These are phyloP conservation scores for Penicillium canescens DNA, from an alignment of 495 filamentous ascomycete genomes.

Conservation along the genomic window DNA sequence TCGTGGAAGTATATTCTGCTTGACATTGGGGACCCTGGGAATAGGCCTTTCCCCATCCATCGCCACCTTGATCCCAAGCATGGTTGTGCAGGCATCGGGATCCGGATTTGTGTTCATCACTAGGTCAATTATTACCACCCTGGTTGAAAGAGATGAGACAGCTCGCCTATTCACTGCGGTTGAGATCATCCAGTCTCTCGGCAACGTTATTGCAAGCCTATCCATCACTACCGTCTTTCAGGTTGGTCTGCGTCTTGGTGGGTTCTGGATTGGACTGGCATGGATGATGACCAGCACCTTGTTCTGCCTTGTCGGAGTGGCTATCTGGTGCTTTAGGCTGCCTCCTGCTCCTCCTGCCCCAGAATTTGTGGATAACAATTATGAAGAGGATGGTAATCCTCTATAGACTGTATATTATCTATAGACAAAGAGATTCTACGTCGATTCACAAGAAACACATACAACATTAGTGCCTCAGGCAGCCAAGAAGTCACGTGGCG, in stretches of 20 bases:
- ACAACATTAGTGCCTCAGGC: constrained; percentile 4
- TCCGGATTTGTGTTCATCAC: constrained; percentile 45
- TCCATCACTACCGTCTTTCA: constrained; percentile 56
- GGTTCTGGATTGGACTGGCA: constrained; percentile 53
- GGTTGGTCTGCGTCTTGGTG: constrained; percentile 47
- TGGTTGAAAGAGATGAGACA: constrained; percentile 54
- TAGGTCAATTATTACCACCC: constrained; percentile 52
- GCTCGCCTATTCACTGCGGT: constrained; percentile 59
- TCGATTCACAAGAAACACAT: background rate
- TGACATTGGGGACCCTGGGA: constrained; percentile 47
- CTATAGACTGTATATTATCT: constrained; percentile 21
- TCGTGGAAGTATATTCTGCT: constrained; percentile 44
- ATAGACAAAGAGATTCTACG: constrained; percentile 1
- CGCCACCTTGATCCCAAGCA: constrained; percentile 40
- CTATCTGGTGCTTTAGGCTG: constrained; percentile 40
- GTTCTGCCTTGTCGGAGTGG: constrained; percentile 37
- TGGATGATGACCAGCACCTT: constrained; percentile 52
- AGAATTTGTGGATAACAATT: constrained; percentile 27
- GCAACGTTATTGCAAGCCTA: constrained; percentile 54
- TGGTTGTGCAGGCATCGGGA: constrained; percentile 51
- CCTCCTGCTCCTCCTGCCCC: constrained; percentile 21
- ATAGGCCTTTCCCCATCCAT: constrained; percentile 45
- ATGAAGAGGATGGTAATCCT: constrained; percentile 18
- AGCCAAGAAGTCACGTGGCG: background rate
- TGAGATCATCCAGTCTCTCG: constrained; percentile 55